Evolutionary conservation across 176 grass and related monocot species (phyloP).

Genomic region (Oryza meridionalis): DNA sequence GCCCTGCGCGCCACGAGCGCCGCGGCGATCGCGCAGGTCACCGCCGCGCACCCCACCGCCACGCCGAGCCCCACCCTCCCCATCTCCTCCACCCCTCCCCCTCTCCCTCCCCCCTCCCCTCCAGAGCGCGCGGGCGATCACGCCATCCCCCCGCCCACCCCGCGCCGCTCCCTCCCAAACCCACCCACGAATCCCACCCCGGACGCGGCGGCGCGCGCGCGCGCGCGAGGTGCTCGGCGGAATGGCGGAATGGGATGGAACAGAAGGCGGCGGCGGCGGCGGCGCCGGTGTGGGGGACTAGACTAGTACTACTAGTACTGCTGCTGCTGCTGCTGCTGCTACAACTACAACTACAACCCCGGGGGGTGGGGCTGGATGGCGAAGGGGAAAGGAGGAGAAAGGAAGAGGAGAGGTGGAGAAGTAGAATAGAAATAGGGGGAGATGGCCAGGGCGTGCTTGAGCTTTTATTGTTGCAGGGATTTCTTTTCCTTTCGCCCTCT

Average conservation of each 20-base stretch:
- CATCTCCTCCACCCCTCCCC: slow-evolving; percentile 33
- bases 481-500: slow-evolving; percentile 15
- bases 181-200: not conserved
- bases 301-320: not conserved
- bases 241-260: slow-evolving; percentile 58
- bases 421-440: slow-evolving; percentile 31
- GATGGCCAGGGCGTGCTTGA: not conserved
- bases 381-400: slow-evolving; percentile 31
- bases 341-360: not conserved
- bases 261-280: slow-evolving; percentile 36
- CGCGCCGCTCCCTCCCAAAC: not conserved
- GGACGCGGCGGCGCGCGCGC: not conserved
- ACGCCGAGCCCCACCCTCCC: slow-evolving; percentile 61
- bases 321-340: not conserved
- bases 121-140: slow-evolving; percentile 29
- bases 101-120: not conserved
- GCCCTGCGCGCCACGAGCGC: slow-evolving; percentile 58
- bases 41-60: slow-evolving; percentile 66
- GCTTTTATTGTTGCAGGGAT: slow-evolving; percentile 1
- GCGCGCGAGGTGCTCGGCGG: slow-evolving; percentile 18
- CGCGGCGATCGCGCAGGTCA: slow-evolving; percentile 77
- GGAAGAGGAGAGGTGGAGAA: slow-evolving; percentile 8
- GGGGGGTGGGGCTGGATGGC: slow-evolving; percentile 22
- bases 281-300: not conserved
- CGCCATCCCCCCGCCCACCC: slow-evolving; percentile 7